These are phyloP conservation scores for Sugiyamaella novakii DNA, from an alignment of 1,139 yeast genomes.

Conservation along the genomic window DNA sequence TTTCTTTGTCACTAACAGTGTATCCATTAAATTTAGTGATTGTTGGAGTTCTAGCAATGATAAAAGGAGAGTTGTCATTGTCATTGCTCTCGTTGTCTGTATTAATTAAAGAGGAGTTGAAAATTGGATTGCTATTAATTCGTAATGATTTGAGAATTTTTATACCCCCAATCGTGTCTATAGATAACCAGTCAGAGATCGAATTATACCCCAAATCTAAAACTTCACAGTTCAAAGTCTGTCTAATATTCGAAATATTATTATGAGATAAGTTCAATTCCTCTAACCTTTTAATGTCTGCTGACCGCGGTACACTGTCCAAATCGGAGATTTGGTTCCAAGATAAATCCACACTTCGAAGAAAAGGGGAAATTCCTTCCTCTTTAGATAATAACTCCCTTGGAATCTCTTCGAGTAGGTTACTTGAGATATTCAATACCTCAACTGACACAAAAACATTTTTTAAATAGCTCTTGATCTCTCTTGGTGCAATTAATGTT, in stretches of 20 bases:
- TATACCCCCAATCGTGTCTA: conserved; percentile 47
- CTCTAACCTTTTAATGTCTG: neutral
- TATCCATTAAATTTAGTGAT: conserved; percentile 60
- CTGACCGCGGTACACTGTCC: neutral
- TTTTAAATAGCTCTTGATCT: conserved; percentile 41
- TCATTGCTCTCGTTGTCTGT: conserved; percentile 25
- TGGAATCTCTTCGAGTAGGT: conserved; percentile 18
- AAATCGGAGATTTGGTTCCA: conserved; percentile 13
- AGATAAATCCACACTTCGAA: conserved; percentile 16
- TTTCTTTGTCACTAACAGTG: conserved; percentile 48
- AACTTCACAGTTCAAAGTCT: conserved; percentile 19
- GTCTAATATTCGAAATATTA: conserved; percentile 20
- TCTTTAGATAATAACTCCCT: conserved; percentile 1
- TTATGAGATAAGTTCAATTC: conserved; percentile 37
- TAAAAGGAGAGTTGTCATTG: conserved; percentile 33
- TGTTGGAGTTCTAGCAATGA: conserved; percentile 52
- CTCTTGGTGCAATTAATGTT: conserved; percentile 39
- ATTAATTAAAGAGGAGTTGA: conserved; percentile 27
- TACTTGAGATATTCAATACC: conserved; percentile 30
- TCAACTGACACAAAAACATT: conserved; percentile 49
- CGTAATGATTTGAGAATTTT: conserved; percentile 50
- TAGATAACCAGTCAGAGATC: conserved; percentile 50
- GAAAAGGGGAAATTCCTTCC: conserved; percentile 1
- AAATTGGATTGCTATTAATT: conserved; percentile 57
- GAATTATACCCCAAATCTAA: conserved; percentile 55